A percentile compares a stretch with the other conserved stretches of the same genome.
Conservation (phyloP, 768 basidiomycete species). For the Baorangia bicolor region DNA sequence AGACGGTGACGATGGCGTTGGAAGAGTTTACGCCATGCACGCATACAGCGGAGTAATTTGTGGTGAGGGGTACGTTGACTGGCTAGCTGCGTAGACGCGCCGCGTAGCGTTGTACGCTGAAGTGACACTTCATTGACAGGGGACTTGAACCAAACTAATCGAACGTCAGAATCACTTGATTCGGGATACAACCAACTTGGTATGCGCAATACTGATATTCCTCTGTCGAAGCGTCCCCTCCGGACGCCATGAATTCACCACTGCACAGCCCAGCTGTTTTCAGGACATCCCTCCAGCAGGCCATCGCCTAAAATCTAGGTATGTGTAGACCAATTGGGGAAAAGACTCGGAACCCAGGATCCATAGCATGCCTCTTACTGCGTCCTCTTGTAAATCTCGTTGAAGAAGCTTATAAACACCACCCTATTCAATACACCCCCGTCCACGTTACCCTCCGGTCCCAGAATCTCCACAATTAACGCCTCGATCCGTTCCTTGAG, state of each 20-base stretch:
- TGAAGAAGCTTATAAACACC: neutral
- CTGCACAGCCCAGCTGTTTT: too few relatives aligned
- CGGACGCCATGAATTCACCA: too few relatives aligned
- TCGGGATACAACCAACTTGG: neutral
- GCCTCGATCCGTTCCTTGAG: neutral
- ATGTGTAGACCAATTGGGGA: neutral
- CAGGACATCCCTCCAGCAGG: too few relatives aligned
- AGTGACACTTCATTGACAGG: neutral
- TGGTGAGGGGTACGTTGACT: neutral
- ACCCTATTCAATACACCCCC: neutral
- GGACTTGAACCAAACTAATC: neutral
- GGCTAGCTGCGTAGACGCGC: neutral
- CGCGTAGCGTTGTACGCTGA: too few relatives aligned
- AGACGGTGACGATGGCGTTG: too few relatives aligned
- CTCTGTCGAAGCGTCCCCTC: too few relatives aligned
- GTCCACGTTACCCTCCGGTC: neutral
- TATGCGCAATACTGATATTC: neutral
- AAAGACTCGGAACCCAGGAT: too few relatives aligned
- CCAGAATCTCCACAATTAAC: neutral
- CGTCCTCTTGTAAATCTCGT: neutral
- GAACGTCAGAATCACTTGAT: neutral
- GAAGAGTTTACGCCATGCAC: neutral
- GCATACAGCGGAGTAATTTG: neutral
- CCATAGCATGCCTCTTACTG: neutral
- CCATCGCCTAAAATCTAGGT: neutral